Percentiles rank a stretch among this genome's conserved stretches.
Evolutionary conservation across 1,139 yeast species (phyloP).

Genomic region (Yamadazyma spencermartinsiae): DNA sequence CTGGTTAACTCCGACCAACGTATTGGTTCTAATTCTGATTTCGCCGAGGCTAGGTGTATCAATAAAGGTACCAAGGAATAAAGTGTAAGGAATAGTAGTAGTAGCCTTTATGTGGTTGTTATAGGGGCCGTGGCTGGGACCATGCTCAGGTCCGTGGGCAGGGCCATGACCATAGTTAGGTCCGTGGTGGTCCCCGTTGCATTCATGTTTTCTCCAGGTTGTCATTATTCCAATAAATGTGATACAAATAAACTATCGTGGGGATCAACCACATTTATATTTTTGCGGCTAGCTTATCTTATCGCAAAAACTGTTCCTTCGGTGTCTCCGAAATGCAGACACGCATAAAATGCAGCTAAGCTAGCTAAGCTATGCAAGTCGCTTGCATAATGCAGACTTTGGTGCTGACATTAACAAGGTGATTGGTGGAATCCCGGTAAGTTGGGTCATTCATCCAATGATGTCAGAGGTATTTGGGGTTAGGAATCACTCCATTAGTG

Average conservation of each 20-base stretch:
- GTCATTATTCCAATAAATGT: too few species aligned
- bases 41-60: slow-evolving; percentile 34
- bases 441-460: too few species aligned
- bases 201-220: background rate
- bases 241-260: too few species aligned
- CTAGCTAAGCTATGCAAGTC: background rate
- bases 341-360: background rate
- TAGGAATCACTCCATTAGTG: too few species aligned
- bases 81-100: slow-evolving; percentile 23
- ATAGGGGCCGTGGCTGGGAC: background rate
- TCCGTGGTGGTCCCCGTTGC: background rate
- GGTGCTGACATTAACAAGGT: too few species aligned
- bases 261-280: too few species aligned
- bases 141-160: slow-evolving; percentile 1
- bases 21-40: slow-evolving; percentile 28
- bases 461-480: too few species aligned
- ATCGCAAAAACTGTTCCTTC: slow-evolving; percentile 1
- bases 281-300: background rate
- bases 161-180: background rate
- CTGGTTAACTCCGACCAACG: slow-evolving; percentile 34
- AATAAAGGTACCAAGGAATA: slow-evolving; percentile 40
- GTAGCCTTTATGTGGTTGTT: slow-evolving; percentile 8
- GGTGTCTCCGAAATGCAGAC: background rate
- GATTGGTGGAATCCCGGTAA: too few species aligned
- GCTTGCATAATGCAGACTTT: too few species aligned